Conservation (phyloP, 257 asterid species). For the Haberlea rhodopensis region DNA sequence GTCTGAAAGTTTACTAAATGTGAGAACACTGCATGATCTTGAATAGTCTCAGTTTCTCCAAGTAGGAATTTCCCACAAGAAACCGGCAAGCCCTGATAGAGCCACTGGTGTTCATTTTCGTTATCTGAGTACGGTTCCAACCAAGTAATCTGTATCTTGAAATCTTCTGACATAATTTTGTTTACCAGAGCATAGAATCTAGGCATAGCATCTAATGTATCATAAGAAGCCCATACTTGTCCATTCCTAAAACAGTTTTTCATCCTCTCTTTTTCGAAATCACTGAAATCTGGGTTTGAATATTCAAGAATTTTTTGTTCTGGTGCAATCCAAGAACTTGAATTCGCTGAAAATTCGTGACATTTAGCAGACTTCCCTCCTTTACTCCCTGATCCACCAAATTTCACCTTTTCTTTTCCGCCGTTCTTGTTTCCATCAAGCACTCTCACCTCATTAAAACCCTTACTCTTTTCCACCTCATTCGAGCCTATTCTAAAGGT, state of each 20-base stretch:
- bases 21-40: slow-evolving; percentile 50
- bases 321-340: slow-evolving; percentile 8
- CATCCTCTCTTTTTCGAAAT: slow-evolving; percentile 44
- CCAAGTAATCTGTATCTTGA: slow-evolving; percentile 54
- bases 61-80: slow-evolving; percentile 51
- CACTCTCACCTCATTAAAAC: slow-evolving; percentile 23
- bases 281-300: slow-evolving; percentile 43
- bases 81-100: slow-evolving; percentile 48
- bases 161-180: slow-evolving; percentile 26
- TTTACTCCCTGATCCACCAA: slow-evolving; percentile 17
- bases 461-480: slow-evolving; percentile 6
- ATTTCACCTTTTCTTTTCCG: neutral
- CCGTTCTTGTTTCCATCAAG: slow-evolving; percentile 22
- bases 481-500: neutral
- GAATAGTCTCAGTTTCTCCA: slow-evolving; percentile 35
- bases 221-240: slow-evolving; percentile 72
- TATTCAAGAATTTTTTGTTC: slow-evolving; percentile 33
- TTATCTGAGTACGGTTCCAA: slow-evolving; percentile 49
- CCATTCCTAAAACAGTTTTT: slow-evolving; percentile 38
- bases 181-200: slow-evolving; percentile 54
- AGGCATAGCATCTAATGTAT: slow-evolving; percentile 63
- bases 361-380: neutral
- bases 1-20: slow-evolving; percentile 41
- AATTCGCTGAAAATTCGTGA: slow-evolving; percentile 1
- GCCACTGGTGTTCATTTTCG: slow-evolving; percentile 43